Evolutionary conservation across 2,329 filamentous ascomycete species (phyloP), one percentile per base, ranked within the genome.

Genomic region (Fusarium beomiforme): DNA sequence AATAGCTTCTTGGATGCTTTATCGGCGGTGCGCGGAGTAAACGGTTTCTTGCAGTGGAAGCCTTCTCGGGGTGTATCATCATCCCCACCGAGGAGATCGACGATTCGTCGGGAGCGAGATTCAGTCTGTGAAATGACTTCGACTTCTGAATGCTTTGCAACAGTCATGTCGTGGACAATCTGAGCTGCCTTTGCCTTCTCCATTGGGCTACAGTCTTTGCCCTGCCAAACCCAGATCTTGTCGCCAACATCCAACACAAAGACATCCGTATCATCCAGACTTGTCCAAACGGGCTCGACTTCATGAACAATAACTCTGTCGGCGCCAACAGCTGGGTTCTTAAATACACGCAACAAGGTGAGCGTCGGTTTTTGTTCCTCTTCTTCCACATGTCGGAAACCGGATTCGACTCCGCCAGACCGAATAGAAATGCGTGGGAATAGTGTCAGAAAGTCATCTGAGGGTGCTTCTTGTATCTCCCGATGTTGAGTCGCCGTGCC

Each of bases 211-310:
- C 89, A 90, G 43, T 84, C 84, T 73, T 84, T 85, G 54, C 90
- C 90, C 80, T 92, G 90, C 90, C 90, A 92, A 7, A 91, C 88
- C 85, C 88, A 91, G 71, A 92, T 90, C 81, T 91, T 91, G 53
- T 87, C 82, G 26, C 86, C 86, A 56, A 84, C 84, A 71, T 92
- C 90, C 44, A 92, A 79, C 17, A 92, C 82, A 71, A 92, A 92
- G 5, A 92, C 90, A 74, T 92, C 90, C 56, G 82, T 82, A 63
- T 91, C 89, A 71, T 92, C 89, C 34, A 92, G 83, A 73, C 88
- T 91, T 72, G 82, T 74, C 86, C 88, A 90, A 0, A 81, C 85
- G 6, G 90, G 88, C 68, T 88, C 85, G 2, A 92, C 90, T 77
- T 92, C 90, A 76, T 89, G 83, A 13, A 91, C 89, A 34, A 92